phyloP scores from a whole-genome alignment of 768 basidiomycete species.

The Lactarius akahatsu region DNA sequence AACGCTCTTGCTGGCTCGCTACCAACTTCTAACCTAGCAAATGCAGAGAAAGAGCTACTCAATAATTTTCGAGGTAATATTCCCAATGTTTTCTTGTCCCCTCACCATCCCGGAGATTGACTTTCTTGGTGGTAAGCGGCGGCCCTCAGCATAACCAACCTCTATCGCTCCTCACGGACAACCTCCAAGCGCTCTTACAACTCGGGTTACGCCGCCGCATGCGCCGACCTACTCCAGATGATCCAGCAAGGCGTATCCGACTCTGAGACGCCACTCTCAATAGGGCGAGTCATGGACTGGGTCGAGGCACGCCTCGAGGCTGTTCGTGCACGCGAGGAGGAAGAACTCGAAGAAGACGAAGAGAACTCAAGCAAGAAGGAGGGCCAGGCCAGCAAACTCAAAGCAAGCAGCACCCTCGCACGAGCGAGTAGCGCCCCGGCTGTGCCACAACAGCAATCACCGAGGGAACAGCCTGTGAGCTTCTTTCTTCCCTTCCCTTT shows the following conservation, averaged over 20 bases:
- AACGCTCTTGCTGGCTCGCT: constrained; percentile 77
- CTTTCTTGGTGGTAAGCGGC: constrained; percentile 52
- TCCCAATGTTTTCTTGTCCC: background rate
- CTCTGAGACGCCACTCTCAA: constrained; percentile 47
- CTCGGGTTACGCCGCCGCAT: constrained; percentile 75
- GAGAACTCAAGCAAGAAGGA: constrained; percentile 47
- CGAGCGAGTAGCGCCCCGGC: constrained; percentile 28
- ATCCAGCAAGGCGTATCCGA: constrained; percentile 80
- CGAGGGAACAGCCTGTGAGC: constrained; percentile 29
- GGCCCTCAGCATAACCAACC: constrained; percentile 79
- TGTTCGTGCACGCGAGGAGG: constrained; percentile 69
- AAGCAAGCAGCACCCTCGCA: constrained; percentile 30
- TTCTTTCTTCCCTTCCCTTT: constrained; percentile 24
- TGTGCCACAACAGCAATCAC: constrained; percentile 24
- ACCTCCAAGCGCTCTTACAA: constrained; percentile 80
- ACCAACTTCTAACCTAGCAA: constrained; percentile 64
- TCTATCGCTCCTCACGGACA: constrained; percentile 76
- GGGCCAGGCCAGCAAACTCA: constrained; percentile 33
- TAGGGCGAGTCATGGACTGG: constrained; percentile 83
- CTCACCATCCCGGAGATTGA: constrained; percentile 30
- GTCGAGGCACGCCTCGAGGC: constrained; percentile 79
- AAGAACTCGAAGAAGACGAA: constrained; percentile 81
- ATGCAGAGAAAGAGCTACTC: constrained; percentile 76
- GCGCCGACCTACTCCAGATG: constrained; percentile 77
- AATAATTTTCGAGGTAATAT: constrained; percentile 76